These are phyloP conservation scores for Russula virescens DNA, from an alignment of 768 basidiomycete species.

Conservation along the genomic window DNA sequence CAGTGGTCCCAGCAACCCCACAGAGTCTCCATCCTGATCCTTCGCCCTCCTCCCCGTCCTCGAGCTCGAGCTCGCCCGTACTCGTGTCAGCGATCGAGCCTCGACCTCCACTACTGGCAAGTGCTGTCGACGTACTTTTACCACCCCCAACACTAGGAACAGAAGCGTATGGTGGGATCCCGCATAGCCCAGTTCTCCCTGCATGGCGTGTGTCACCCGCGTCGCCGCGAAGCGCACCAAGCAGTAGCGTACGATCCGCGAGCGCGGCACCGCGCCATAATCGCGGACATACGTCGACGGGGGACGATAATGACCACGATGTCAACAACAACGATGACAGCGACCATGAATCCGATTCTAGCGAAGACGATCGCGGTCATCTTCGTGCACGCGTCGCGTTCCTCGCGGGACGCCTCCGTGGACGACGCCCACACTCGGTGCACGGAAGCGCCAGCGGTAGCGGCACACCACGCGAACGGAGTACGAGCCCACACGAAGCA, in stretches of 20 bases:
- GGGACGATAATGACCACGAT: background rate
- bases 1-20: background rate
- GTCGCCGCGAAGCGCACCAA: background rate
- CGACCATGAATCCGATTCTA: no score
- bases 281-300: background rate
- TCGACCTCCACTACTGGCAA: background rate
- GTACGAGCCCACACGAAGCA: background rate
- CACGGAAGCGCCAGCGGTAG: conserved; percentile 13
- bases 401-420: conserved; percentile 1
- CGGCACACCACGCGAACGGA: conserved; percentile 4
- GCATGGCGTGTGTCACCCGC: conserved; percentile 12
- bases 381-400: background rate
- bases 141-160: background rate
- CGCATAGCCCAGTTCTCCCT: background rate
- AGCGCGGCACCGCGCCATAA: background rate
- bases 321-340: no score
- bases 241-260: background rate
- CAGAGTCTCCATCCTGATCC: background rate
- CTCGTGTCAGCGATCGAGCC: background rate
- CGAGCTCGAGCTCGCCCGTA: conserved; percentile 5
- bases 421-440: conserved; percentile 15
- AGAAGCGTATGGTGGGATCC: background rate
- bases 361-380: background rate
- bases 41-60: background rate
- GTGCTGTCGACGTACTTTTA: background rate